phyloP scores from a whole-genome alignment of 2,329 filamentous ascomycete species.

The Colletotrichum australisinense region DNA sequence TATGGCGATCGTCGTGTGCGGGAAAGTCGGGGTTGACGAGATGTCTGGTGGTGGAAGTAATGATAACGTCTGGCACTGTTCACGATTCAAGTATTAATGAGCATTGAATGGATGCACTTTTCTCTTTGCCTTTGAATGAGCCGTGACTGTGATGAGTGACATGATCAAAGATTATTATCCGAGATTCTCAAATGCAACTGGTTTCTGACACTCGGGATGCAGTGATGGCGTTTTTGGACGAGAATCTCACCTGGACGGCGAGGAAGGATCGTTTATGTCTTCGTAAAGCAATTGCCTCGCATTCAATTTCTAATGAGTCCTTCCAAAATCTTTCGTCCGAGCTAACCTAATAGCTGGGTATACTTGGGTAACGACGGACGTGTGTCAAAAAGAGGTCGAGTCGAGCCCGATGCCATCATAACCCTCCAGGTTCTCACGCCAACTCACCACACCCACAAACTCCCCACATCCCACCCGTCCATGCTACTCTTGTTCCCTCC shows the following conservation, averaged over 20 bases:
- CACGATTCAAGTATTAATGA: conserved; percentile 15
- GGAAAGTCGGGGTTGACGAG: neutral
- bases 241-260: neutral
- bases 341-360: neutral
- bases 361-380: conserved; percentile 7
- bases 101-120: neutral
- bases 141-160: neutral
- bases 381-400: conserved; percentile 1
- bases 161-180: no score
- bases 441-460: conserved; percentile 14
- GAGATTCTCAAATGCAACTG: no score
- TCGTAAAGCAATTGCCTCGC: neutral
- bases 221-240: neutral
- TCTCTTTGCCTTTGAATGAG: neutral
- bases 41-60: neutral
- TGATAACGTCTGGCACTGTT: neutral
- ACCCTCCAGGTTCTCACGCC: conserved; percentile 34
- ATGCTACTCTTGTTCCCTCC: neutral
- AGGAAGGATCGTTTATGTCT: neutral
- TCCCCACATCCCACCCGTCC: conserved; percentile 4
- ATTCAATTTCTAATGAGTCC: neutral
- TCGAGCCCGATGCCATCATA: conserved; percentile 19
- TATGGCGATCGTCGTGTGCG: neutral
- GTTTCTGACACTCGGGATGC: neutral
- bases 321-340: neutral